Evolutionary conservation across 495 filamentous ascomycete species (phyloP).

Genomic region (Aspergillus homomorphus): DNA sequence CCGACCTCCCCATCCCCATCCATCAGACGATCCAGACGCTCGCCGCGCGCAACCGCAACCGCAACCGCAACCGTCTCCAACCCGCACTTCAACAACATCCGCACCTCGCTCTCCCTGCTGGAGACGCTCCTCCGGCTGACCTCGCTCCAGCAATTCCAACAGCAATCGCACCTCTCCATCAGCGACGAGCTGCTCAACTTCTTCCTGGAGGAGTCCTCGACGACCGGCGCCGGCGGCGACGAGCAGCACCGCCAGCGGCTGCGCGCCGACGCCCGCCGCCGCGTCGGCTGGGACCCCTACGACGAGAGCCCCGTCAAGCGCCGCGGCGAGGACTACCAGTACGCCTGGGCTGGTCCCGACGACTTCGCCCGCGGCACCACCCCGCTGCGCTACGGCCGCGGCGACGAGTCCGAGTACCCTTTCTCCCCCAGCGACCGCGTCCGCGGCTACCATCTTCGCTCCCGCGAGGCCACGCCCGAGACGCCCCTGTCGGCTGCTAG

Average conservation of each 20-base stretch:
- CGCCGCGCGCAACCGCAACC: conserved; percentile 18
- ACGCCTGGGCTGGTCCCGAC: conserved; percentile 21
- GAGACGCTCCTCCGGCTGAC: conserved; percentile 92
- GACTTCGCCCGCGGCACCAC: conserved; percentile 18
- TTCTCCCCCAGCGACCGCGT: conserved; percentile 32
- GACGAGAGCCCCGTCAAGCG: conserved; percentile 67
- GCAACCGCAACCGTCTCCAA: conserved; percentile 39
- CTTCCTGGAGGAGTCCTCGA: conserved; percentile 80
- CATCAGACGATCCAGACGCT: conserved; percentile 5
- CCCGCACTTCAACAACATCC: conserved; percentile 52
- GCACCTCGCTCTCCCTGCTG: conserved; percentile 85
- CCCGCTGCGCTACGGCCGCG: conserved; percentile 24
- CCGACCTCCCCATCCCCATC: conserved; percentile 17
- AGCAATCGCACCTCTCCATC: conserved; percentile 86
- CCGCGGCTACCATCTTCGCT: conserved; percentile 34
- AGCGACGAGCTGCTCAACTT: conserved; percentile 94
- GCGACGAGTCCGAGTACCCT: conserved; percentile 21
- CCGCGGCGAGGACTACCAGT: conserved; percentile 60
- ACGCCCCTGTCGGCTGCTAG: conserved; percentile 24
- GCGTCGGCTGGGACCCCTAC: conserved; percentile 90
- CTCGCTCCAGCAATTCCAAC: conserved; percentile 94
- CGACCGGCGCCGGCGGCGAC: conserved; percentile 68
- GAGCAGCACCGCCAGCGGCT: conserved; percentile 66
- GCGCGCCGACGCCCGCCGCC: conserved; percentile 66
- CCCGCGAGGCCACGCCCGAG: conserved; percentile 41